These are phyloP conservation scores for Jaenimonas drosophilae DNA, from an alignment of 208 protist species.

Conservation along the genomic window DNA sequence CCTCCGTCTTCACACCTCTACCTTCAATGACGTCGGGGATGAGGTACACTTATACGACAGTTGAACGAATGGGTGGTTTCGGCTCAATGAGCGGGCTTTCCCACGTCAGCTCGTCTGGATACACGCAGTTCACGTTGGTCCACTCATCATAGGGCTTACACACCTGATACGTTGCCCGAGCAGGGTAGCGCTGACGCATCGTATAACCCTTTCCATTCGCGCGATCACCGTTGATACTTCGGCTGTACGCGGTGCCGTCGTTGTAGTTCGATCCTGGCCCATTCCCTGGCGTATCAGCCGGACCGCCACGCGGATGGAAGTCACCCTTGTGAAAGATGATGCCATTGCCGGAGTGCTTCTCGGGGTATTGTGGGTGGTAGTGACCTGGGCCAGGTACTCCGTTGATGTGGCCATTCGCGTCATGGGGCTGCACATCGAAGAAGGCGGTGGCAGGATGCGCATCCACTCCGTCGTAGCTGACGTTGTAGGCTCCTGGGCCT, in stretches of 20 bases:
- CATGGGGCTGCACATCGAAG: constrained; percentile 6
- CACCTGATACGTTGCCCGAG: constrained; percentile 63
- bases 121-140: constrained; percentile 78
- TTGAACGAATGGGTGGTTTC: no score
- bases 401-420: background rate
- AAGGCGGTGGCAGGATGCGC: constrained; percentile 3
- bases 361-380: constrained; percentile 19
- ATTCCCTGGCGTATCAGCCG: constrained; percentile 5
- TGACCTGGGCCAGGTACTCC: constrained; percentile 45
- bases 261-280: constrained; percentile 49
- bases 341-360: constrained; percentile 7
- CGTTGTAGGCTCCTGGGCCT: constrained; percentile 5
- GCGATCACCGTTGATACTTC: constrained; percentile 36
- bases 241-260: constrained; percentile 30
- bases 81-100: constrained; percentile 14
- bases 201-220: constrained; percentile 44
- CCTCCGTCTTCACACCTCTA: no score
- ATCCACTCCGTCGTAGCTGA: constrained; percentile 18
- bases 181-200: constrained; percentile 69
- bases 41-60: no score
- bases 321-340: constrained; percentile 72
- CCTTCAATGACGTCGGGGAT: no score
- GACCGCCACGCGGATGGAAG: constrained; percentile 28
- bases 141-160: constrained; percentile 40
- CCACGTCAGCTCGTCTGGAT: constrained; percentile 61